These are phyloP conservation scores for Pleurotus salmoneostramineus DNA, from an alignment of 768 basidiomycete species.

Conservation along the genomic window DNA sequence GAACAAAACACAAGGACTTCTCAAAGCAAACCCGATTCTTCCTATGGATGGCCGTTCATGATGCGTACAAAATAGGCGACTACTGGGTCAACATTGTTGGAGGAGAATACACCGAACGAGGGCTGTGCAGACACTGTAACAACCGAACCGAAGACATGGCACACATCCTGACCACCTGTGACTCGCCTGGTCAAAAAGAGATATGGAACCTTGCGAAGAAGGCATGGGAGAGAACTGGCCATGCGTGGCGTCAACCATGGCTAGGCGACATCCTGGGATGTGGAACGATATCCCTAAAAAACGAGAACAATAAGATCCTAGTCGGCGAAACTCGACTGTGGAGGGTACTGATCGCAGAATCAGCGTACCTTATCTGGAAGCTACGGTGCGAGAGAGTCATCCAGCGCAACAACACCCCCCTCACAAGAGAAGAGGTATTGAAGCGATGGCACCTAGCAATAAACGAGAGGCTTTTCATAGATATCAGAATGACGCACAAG, in stretches of 20 bases:
- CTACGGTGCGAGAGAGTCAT: not conserved
- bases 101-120: not conserved
- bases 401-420: not conserved
- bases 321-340: not conserved
- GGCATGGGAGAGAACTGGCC: not conserved
- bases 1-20: slow-evolving; percentile 10
- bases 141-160: not conserved
- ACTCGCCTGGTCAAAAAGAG: not conserved
- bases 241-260: not conserved
- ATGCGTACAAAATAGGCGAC: slow-evolving; percentile 17
- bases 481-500: not conserved
- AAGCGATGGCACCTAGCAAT: slow-evolving; percentile 4
- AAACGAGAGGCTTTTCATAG: not conserved
- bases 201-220: not conserved
- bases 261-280: not conserved
- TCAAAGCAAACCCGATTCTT: slow-evolving; percentile 7
- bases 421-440: not conserved
- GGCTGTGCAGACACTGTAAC: not conserved
- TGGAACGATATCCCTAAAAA: not conserved
- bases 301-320: not conserved
- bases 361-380: not conserved
- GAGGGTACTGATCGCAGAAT: not conserved
- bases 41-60: slow-evolving; percentile 20
- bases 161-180: not conserved
- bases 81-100: slow-evolving; percentile 17